Evolutionary conservation across 2,329 filamentous ascomycete genomes (phyloP).

Genomic region (Esteya vermicola): DNA sequence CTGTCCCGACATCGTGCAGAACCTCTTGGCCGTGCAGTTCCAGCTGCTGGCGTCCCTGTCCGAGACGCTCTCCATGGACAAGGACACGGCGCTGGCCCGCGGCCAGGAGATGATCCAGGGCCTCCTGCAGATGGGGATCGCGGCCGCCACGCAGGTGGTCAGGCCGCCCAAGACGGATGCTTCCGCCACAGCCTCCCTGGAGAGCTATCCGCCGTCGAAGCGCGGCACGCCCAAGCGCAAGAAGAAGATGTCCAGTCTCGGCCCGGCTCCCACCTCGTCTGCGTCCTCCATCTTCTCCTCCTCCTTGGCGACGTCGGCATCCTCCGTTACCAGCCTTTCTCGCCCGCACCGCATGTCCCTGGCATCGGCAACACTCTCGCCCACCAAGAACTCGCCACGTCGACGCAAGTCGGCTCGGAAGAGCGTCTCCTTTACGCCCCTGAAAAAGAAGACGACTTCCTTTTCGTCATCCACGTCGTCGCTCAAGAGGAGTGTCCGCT

Average conservation of each 20-base stretch:
- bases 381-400: constrained; percentile 66
- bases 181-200: background rate
- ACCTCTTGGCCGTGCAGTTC: constrained; percentile 79
- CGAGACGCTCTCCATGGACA: constrained; percentile 68
- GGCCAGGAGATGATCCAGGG: constrained; percentile 66
- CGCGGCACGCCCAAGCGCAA: constrained; percentile 66
- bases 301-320: constrained; percentile 13
- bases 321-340: too few species aligned
- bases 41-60: constrained; percentile 76
- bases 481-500: constrained; percentile 66
- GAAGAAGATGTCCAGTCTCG: constrained; percentile 25
- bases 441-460: constrained; percentile 49
- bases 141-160: constrained; percentile 67
- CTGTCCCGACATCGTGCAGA: constrained; percentile 61
- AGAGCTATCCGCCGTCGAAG: constrained; percentile 52
- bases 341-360: too few species aligned
- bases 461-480: constrained; percentile 35
- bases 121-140: constrained; percentile 62
- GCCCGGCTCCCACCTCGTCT: constrained; percentile 6
- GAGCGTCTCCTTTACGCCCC: constrained; percentile 66
- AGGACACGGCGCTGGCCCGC: constrained; percentile 67
- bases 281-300: constrained; percentile 6
- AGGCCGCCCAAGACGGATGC: constrained; percentile 60
- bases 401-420: constrained; percentile 58
- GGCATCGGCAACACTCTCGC: too few species aligned